Evolutionary conservation across 208 protist species (phyloP).

Genomic region (Crithidia acanthocephali): DNA sequence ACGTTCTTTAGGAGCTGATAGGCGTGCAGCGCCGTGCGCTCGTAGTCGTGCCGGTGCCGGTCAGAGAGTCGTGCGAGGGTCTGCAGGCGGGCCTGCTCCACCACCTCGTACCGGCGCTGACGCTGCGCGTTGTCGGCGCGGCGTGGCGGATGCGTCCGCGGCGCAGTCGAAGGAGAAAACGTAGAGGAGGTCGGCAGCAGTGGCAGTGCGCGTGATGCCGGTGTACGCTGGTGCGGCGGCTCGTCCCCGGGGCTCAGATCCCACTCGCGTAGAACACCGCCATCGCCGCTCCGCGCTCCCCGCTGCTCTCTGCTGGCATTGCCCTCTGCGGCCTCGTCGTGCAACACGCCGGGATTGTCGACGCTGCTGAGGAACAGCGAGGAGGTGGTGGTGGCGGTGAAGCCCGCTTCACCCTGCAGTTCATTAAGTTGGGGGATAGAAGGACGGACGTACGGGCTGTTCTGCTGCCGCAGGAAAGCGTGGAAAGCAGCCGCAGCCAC

Average conservation of each 20-base stretch:
- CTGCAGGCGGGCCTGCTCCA: slow-evolving; percentile 9
- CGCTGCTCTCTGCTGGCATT: too few species aligned
- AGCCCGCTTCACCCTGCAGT: too few species aligned
- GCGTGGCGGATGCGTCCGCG: too few species aligned
- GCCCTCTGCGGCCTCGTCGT: not conserved
- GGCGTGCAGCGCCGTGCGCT: slow-evolving; percentile 13
- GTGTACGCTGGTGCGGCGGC: too few species aligned
- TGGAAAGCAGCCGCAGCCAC: slow-evolving; percentile 18
- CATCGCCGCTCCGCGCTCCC: not conserved
- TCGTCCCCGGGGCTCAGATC: not conserved
- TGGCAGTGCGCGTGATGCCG: too few species aligned
- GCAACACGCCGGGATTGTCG: not conserved
- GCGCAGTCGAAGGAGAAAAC: too few species aligned
- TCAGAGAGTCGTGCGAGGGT: not conserved
- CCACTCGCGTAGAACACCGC: not conserved
- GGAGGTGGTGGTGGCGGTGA: too few species aligned
- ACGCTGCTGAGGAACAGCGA: not conserved
- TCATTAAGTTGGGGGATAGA: not conserved
- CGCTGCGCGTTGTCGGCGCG: too few species aligned
- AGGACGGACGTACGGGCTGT: slow-evolving; percentile 17
- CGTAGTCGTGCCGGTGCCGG: slow-evolving; percentile 10
- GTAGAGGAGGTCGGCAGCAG: not conserved
- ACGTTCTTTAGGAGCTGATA: slow-evolving; percentile 20
- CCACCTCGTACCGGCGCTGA: not conserved
- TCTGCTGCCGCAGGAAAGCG: slow-evolving; percentile 24